Evolutionary conservation across 164 flowering plant genomes (phyloP), one percentile per base, ranked within the genome.

Genomic region (Euptelea pleiosperma): DNA sequence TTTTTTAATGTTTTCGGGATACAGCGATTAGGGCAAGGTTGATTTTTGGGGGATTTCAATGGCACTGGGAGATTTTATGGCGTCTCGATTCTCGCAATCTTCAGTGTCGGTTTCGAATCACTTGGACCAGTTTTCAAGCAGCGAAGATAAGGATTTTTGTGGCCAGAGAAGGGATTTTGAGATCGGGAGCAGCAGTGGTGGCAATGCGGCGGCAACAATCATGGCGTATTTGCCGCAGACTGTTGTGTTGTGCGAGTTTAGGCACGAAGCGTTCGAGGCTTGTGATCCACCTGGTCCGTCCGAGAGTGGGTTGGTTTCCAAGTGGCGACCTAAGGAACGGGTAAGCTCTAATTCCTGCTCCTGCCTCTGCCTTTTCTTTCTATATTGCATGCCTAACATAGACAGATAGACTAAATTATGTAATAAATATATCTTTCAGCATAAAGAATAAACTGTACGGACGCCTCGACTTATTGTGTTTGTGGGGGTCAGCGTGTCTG

Each of bases 11-110:
- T 0, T 28, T 11, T 37, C 6, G 28, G 55, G 55, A 8, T 54
- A 36, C 57, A 19, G 26, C 34, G 68, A 60, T 72, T 73, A 63
- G 78, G 77, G 64, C 73, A 71, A 49, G 70, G 72, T 62, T 71
- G 52, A 58, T 39, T n/a, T n/a, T n/a, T n/a, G n/a, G 24, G 30
- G 26, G 60, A 71, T 70, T 77, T 86, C 77, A 68, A 93, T 90
- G 99, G 97, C 99, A 82, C 83, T 90, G 81, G 99, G 91, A 29
- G 97, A 90, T 78, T 80, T 86, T 71, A 88, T 90, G 96, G 85
- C 82, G 31, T 80, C 97, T 15, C 65, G 87, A 67, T 80, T 81
- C 56, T 79, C 94, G n/a, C 89, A 82, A 57, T 79, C 84, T 6
- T 75, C 87, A 0, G 54, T 60, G 21, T 67, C 75, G 40, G 75